phyloP scores from a whole-genome alignment of 2,329 filamentous ascomycete species.

The Neopestalotiopsis rosae region DNA sequence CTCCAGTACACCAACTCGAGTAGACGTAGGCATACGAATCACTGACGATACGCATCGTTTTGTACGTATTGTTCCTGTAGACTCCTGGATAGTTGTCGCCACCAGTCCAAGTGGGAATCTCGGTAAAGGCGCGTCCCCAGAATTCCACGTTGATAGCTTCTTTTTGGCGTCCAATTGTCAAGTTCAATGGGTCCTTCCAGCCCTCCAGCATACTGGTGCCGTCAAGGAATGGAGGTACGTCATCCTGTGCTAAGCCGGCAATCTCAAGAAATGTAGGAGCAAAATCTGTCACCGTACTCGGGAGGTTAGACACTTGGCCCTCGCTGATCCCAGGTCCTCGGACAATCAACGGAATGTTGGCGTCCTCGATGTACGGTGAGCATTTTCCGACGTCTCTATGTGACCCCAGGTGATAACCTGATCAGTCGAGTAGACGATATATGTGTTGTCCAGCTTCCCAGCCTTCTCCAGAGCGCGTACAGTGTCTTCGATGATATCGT shows the following conservation, averaged over 20 bases:
- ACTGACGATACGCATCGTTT: constrained; percentile 59
- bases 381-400: constrained; percentile 43
- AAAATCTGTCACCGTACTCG: constrained; percentile 61
- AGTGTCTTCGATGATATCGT: constrained; percentile 47
- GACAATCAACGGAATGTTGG: constrained; percentile 8
- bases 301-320: constrained; percentile 46
- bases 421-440: constrained; percentile 61
- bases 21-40: constrained; percentile 66
- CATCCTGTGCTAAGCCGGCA: constrained; percentile 36
- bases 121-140: constrained; percentile 44
- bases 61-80: constrained; percentile 61
- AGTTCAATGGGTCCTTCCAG: constrained; percentile 23
- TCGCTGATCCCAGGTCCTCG: constrained; percentile 52
- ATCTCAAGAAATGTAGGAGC: constrained; percentile 58
- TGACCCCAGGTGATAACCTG: constrained; percentile 67
- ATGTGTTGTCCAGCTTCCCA: constrained; percentile 9
- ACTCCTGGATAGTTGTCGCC: not conserved
- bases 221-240: constrained; percentile 54
- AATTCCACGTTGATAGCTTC: constrained; percentile 53
- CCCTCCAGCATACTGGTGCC: constrained; percentile 50
- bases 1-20: constrained; percentile 71
- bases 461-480: constrained; percentile 30
- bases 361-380: not conserved
- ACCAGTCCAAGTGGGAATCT: constrained; percentile 2
- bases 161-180: constrained; percentile 18